phyloP scores from a whole-genome alignment of 2,329 filamentous ascomycete species.

The Colletotrichum lupini region DNA sequence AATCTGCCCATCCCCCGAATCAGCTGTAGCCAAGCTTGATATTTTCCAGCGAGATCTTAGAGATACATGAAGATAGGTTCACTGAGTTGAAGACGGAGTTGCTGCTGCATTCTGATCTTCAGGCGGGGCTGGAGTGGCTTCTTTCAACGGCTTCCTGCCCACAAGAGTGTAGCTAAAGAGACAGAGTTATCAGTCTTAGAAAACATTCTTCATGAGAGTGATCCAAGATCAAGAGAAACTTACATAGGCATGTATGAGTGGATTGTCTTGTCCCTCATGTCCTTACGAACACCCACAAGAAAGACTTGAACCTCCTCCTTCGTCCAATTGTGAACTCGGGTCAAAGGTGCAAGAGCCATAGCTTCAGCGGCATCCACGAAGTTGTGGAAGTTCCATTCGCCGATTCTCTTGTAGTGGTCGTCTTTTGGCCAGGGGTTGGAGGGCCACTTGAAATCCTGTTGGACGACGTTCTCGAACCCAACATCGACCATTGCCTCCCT shows the following conservation, averaged over 20 bases:
- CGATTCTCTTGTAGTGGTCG: conserved; percentile 43
- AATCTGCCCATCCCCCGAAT: too few species aligned
- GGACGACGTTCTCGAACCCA: conserved; percentile 45
- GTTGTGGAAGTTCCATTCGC: conserved; percentile 39
- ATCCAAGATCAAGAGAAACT: conserved; percentile 18
- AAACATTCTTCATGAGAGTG: background rate
- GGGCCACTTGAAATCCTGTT: conserved; percentile 44
- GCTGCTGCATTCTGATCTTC: background rate
- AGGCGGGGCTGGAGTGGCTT: background rate
- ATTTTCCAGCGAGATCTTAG: too few species aligned
- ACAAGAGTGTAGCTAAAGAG: background rate
- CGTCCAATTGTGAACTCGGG: conserved; percentile 42
- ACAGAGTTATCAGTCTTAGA: background rate
- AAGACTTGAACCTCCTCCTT: conserved; percentile 44
- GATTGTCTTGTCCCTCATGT: conserved; percentile 42
- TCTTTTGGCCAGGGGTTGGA: conserved; percentile 46
- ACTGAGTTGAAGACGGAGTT: background rate
- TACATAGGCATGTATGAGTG: conserved; percentile 45
- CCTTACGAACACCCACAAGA: conserved; percentile 43
- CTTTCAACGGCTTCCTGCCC: background rate
- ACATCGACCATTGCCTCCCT: conserved; percentile 39
- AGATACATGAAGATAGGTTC: background rate
- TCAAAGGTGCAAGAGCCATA: conserved; percentile 47
- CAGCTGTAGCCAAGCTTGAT: too few species aligned
- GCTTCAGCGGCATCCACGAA: conserved; percentile 45